These are phyloP conservation scores for Crucihimalaya himalaica DNA, from an alignment of 345 rosid genomes.

Conservation along the genomic window DNA sequence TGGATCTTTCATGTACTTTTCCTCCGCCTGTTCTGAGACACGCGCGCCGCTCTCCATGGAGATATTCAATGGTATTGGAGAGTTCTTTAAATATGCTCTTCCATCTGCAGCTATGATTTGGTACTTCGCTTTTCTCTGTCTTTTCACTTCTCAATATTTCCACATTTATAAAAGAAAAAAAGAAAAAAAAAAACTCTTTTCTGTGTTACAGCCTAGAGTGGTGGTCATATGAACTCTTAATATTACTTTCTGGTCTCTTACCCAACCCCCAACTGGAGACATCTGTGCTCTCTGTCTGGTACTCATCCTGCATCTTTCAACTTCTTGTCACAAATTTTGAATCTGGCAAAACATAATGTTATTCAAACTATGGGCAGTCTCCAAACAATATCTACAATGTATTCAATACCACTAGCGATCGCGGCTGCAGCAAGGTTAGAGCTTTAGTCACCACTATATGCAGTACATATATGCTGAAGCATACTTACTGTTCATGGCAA, in stretches of 20 bases:
- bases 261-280: slow-evolving; percentile 85
- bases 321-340: not conserved
- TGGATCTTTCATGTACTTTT: slow-evolving; percentile 47
- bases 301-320: slow-evolving; percentile 6
- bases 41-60: slow-evolving; percentile 49
- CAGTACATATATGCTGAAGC: slow-evolving; percentile 1
- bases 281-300: slow-evolving; percentile 81
- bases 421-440: slow-evolving; percentile 66
- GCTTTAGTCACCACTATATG: slow-evolving; percentile 1
- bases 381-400: slow-evolving; percentile 50
- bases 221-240: slow-evolving; percentile 91
- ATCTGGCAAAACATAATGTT: not conserved
- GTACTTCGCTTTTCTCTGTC: slow-evolving; percentile 38
- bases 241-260: slow-evolving; percentile 75
- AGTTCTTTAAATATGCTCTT: slow-evolving; percentile 64
- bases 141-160: not conserved
- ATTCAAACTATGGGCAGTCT: slow-evolving; percentile 47
- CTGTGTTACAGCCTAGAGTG: slow-evolving; percentile 69
- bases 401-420: slow-evolving; percentile 54
- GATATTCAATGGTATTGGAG: slow-evolving; percentile 49
- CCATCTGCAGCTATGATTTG: slow-evolving; percentile 75
- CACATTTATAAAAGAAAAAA: not conserved
- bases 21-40: slow-evolving; percentile 50
- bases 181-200: not conserved
- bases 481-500: not conserved